These are phyloP conservation scores for Collybia mongolica DNA, from an alignment of 768 basidiomycete species.

Conservation along the genomic window DNA sequence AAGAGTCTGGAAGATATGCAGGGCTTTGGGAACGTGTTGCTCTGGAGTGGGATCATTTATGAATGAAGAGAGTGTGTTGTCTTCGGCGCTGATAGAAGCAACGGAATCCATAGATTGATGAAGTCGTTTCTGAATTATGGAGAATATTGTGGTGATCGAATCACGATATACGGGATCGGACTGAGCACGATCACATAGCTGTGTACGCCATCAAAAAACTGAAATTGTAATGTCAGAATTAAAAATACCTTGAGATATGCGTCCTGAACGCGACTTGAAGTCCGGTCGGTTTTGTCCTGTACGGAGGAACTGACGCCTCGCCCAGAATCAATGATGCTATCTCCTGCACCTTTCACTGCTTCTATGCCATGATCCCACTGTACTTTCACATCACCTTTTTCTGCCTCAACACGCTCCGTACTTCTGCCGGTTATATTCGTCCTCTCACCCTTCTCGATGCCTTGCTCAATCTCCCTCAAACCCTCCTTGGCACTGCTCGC, in stretches of 20 bases:
- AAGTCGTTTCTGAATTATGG: constrained; percentile 56
- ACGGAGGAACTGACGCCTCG: constrained; percentile 41
- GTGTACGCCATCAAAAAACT: not conserved
- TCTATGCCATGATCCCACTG: constrained; percentile 72
- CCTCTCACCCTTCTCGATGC: constrained; percentile 60
- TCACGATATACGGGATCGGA: constrained; percentile 57
- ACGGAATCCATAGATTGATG: constrained; percentile 48
- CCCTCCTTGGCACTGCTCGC: constrained; percentile 51
- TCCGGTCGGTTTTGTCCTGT: constrained; percentile 44
- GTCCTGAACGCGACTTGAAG: constrained; percentile 41
- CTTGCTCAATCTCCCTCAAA: constrained; percentile 53
- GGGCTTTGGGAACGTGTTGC: constrained; percentile 55
- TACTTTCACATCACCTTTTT: constrained; percentile 44
- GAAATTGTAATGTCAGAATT: no score
- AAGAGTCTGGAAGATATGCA: constrained; percentile 45
- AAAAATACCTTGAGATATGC: constrained; percentile 50
- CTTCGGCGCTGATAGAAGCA: constrained; percentile 29
- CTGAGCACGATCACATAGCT: constrained; percentile 69
- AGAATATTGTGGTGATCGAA: constrained; percentile 57
- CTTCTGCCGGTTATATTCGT: constrained; percentile 52
- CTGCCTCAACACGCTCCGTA: constrained; percentile 45
- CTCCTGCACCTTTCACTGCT: constrained; percentile 55
- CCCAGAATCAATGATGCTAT: constrained; percentile 50
- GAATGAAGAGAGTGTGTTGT: constrained; percentile 44
- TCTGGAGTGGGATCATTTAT: constrained; percentile 63